Evolutionary conservation across 257 asterid species (phyloP).

Genomic region (Salvia hispanica): DNA sequence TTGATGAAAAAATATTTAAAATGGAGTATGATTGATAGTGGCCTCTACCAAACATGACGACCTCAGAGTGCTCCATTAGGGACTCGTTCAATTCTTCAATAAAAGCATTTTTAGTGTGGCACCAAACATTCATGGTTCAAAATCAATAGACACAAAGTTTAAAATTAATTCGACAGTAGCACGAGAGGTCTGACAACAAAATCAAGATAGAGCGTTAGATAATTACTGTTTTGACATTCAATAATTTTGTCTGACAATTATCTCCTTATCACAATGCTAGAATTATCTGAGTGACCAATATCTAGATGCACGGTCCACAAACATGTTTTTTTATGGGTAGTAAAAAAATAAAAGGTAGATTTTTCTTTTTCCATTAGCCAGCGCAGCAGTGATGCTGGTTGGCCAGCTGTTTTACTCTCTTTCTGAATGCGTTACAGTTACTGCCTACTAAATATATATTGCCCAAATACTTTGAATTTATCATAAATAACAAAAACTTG

Average conservation of each 20-base stretch:
- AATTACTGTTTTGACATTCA: background rate
- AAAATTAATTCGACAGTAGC: no score
- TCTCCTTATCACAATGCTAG: background rate
- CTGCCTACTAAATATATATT: background rate
- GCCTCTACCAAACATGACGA: constrained; percentile 12
- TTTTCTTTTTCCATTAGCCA: background rate
- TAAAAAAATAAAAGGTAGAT: background rate
- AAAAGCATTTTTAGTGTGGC: background rate
- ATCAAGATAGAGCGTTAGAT: background rate
- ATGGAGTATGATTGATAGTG: constrained; percentile 12
- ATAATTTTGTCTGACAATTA: constrained; percentile 14
- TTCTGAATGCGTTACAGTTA: no score
- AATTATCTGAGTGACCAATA: background rate
- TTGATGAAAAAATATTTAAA: background rate
- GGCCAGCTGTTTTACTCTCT: constrained; percentile 6
- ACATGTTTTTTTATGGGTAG: background rate
- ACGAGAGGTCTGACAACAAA: background rate
- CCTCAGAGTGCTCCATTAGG: constrained; percentile 7
- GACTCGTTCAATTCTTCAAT: background rate
- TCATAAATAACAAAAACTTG: background rate
- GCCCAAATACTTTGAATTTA: no score
- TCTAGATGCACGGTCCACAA: constrained; percentile 16
- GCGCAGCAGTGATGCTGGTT: background rate
- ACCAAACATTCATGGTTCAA: background rate
- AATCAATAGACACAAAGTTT: no score